A percentile compares a stretch with the other conserved stretches of the same genome.
These are phyloP conservation scores for Cenchrus americanus DNA, from an alignment of 176 grass and related monocot genomes.

Conservation along the genomic window DNA sequence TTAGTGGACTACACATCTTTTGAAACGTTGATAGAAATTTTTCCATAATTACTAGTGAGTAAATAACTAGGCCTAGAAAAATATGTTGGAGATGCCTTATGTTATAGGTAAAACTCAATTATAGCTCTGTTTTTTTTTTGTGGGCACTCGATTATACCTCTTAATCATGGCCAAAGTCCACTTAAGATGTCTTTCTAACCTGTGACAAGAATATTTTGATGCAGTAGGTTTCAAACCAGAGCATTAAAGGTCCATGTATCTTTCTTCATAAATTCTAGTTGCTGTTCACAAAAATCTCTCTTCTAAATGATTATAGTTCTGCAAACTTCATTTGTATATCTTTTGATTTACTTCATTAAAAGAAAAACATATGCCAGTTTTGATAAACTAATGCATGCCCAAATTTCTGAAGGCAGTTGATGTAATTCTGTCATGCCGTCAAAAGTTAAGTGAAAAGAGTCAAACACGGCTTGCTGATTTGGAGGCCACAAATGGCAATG, in stretches of 20 bases:
- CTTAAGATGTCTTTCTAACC: background rate
- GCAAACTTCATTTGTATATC: background rate
- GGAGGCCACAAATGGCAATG: conserved; percentile 47
- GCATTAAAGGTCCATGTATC: background rate
- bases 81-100: conserved; percentile 18
- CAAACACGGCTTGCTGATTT: conserved; percentile 35
- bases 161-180: background rate
- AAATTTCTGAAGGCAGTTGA: conserved; percentile 74
- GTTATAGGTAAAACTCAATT: background rate
- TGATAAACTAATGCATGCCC: conserved; percentile 22
- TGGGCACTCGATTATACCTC: background rate
- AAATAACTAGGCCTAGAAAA: background rate
- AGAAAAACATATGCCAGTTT: conserved; percentile 19
- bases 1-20: background rate
- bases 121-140: background rate
- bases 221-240: background rate
- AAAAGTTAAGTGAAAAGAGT: conserved; percentile 74
- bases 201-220: background rate
- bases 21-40: background rate
- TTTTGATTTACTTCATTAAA: background rate
- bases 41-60: background rate
- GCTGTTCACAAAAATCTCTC: background rate
- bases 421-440: conserved; percentile 67
- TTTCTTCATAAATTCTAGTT: background rate
- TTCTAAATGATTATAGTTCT: conserved; percentile 3